Evolutionary conservation across 176 grass and related monocot species (phyloP).

Genomic region (Poa annua): DNA sequence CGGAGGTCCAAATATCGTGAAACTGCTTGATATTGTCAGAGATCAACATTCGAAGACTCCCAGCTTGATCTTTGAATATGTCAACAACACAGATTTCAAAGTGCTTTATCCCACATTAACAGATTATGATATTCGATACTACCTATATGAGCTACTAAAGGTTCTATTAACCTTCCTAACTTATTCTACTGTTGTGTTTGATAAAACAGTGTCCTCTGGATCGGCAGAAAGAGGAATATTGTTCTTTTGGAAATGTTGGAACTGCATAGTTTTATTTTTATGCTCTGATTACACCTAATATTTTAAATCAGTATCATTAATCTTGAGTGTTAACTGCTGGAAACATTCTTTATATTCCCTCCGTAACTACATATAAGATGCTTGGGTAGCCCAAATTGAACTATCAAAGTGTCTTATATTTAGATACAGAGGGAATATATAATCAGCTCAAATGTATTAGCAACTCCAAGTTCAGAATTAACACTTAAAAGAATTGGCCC

Average conservation of each 20-base stretch:
- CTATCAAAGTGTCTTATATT: too few species aligned
- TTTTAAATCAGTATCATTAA: neutral
- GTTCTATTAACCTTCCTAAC: slow-evolving; percentile 34
- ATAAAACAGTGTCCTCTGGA: neutral
- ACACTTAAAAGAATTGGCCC: neutral
- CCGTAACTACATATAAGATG: too few species aligned
- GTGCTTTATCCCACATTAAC: slow-evolving; percentile 86
- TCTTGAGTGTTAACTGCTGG: neutral
- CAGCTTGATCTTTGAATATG: slow-evolving; percentile 94
- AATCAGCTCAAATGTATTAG: neutral
- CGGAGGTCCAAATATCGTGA: slow-evolving; percentile 93
- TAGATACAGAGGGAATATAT: too few species aligned
- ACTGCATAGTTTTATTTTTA: slow-evolving; percentile 5
- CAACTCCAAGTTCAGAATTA: slow-evolving; percentile 26
- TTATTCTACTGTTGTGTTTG: slow-evolving; percentile 32
- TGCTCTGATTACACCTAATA: slow-evolving; percentile 8
- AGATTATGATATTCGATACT: slow-evolving; percentile 99
- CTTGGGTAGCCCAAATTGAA: too few species aligned
- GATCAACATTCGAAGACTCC: slow-evolving; percentile 97
- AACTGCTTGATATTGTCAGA: slow-evolving; percentile 92
- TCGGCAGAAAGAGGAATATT: neutral
- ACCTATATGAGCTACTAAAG: slow-evolving; percentile 99
- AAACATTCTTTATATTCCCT: slow-evolving; percentile 27
- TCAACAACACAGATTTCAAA: slow-evolving; percentile 99
- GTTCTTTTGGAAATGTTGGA: slow-evolving; percentile 32